These are phyloP conservation scores for Coriaria nepalensis DNA, from an alignment of 306 rosid genomes.

Conservation along the genomic window DNA sequence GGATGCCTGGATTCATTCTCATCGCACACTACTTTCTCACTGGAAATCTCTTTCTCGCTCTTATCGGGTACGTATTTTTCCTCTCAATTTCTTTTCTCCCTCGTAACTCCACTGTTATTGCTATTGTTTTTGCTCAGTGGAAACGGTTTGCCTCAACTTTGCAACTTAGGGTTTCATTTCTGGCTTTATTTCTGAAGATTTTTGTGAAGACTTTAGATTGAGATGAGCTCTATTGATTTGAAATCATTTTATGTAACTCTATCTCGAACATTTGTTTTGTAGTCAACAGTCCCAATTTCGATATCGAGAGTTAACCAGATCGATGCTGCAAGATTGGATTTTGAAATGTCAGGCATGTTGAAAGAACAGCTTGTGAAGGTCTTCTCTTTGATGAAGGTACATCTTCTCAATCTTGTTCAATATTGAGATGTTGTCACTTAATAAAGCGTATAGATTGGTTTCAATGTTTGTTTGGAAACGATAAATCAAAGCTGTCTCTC, in stretches of 20 bases:
- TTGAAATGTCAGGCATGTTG: constrained; percentile 98
- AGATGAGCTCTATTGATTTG: too few relatives aligned
- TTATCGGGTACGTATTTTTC: constrained; percentile 18
- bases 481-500: constrained; percentile 18
- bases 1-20: constrained; percentile 40
- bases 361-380: constrained; percentile 95
- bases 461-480: constrained; percentile 3
- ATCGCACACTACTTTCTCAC: constrained; percentile 29
- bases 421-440: neutral
- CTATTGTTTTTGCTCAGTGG: neutral
- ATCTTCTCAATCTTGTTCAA: constrained; percentile 5
- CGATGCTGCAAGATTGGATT: constrained; percentile 84
- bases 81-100: neutral
- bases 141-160: neutral
- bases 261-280: constrained; percentile 5
- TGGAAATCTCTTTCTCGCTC: constrained; percentile 32
- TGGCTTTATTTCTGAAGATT: too few relatives aligned
- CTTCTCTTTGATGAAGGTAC: constrained; percentile 90
- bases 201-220: too few relatives aligned
- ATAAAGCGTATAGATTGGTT: constrained; percentile 4
- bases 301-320: constrained; percentile 95
- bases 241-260: too few relatives aligned
- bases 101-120: neutral
- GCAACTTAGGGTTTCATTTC: too few relatives aligned
- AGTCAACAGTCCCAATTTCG: constrained; percentile 61